Evolutionary conservation across 257 asterid genomes (phyloP).

Genomic region (Cordia subcordata): DNA sequence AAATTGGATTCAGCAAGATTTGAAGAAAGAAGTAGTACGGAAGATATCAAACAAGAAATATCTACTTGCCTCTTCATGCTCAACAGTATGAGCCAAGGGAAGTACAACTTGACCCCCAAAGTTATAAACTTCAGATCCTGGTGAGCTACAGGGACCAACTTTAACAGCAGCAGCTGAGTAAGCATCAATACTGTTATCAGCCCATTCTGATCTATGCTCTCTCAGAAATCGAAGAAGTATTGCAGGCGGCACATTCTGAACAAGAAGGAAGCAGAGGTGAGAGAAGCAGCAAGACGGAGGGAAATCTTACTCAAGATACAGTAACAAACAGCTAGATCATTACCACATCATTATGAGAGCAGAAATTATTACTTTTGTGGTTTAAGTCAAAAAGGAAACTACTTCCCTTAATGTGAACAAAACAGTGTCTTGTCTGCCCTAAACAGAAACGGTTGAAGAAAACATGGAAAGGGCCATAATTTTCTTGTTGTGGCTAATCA

Average conservation of each 20-base stretch:
- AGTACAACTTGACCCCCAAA: constrained; percentile 81
- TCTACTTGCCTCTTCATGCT: constrained; percentile 85
- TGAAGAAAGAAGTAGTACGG: neutral
- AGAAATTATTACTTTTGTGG: too few species aligned
- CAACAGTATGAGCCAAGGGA: constrained; percentile 81
- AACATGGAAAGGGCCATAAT: too few species aligned
- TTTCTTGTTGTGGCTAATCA: too few species aligned
- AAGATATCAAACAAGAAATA: neutral
- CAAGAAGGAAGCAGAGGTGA: neutral
- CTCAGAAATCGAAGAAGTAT: constrained; percentile 72
- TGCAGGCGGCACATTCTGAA: constrained; percentile 88
- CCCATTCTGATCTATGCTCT: constrained; percentile 97
- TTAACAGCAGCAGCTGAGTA: constrained; percentile 76
- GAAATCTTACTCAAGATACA: too few species aligned
- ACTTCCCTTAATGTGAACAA: too few species aligned
- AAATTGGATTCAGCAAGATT: neutral
- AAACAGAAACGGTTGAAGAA: too few species aligned
- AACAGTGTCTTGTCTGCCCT: too few species aligned
- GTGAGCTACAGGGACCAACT: constrained; percentile 56
- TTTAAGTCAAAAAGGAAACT: too few species aligned
- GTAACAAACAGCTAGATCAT: too few species aligned
- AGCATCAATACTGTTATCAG: constrained; percentile 72
- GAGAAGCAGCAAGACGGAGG: too few species aligned
- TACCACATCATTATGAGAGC: too few species aligned
- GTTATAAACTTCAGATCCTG: constrained; percentile 54